Percentiles rank a stretch among this genome's conserved stretches.
Conservation (phyloP, 2,329 filamentous ascomycete species). For the Stagonosporopsis cucurbitacearum region DNA sequence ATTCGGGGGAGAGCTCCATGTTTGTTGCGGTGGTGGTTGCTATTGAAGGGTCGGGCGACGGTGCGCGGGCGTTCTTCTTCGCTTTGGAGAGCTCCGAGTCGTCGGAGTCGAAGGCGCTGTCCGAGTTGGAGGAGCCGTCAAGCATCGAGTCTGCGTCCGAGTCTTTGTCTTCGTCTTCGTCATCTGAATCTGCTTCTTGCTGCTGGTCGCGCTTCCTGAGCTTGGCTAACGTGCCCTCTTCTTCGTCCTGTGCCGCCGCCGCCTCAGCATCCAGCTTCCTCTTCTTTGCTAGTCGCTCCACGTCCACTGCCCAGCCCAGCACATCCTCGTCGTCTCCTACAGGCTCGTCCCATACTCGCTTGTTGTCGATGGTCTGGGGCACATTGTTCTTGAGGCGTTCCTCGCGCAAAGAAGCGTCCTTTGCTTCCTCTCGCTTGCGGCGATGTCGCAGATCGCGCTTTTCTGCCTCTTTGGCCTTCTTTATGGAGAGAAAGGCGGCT, state of each 20-base stretch:
- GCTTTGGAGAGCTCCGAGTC: slow-evolving; percentile 36
- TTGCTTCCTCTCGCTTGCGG: slow-evolving; percentile 83
- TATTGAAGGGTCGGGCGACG: slow-evolving; percentile 54
- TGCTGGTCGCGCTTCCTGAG: slow-evolving; percentile 40
- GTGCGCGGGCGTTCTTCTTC: slow-evolving; percentile 53
- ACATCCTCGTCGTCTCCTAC: slow-evolving; percentile 53
- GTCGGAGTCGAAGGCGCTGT: slow-evolving; percentile 48
- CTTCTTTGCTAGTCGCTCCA: slow-evolving; percentile 54
- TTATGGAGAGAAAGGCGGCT: slow-evolving; percentile 78
- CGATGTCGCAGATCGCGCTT: slow-evolving; percentile 79
- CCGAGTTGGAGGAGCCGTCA: slow-evolving; percentile 51
- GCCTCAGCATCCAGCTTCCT: slow-evolving; percentile 51
- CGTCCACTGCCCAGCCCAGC: slow-evolving; percentile 53
- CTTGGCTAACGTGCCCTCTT: slow-evolving; percentile 43
- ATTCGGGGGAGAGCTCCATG: slow-evolving; percentile 65
- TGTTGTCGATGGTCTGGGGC: slow-evolving; percentile 57
- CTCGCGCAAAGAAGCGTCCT: slow-evolving; percentile 76
- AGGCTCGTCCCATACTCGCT: slow-evolving; percentile 76
- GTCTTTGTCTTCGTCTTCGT: slow-evolving; percentile 38
- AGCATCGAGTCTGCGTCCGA: slow-evolving; percentile 55
- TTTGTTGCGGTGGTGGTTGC: slow-evolving; percentile 63
- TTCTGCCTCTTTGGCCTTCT: slow-evolving; percentile 74
- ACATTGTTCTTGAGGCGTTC: slow-evolving; percentile 79
- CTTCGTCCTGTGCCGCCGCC: slow-evolving; percentile 24
- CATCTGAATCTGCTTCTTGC: slow-evolving; percentile 25